Conservation (phyloP, 139 green algal species). For the Chlamydomonas sphaeroides region DNA sequence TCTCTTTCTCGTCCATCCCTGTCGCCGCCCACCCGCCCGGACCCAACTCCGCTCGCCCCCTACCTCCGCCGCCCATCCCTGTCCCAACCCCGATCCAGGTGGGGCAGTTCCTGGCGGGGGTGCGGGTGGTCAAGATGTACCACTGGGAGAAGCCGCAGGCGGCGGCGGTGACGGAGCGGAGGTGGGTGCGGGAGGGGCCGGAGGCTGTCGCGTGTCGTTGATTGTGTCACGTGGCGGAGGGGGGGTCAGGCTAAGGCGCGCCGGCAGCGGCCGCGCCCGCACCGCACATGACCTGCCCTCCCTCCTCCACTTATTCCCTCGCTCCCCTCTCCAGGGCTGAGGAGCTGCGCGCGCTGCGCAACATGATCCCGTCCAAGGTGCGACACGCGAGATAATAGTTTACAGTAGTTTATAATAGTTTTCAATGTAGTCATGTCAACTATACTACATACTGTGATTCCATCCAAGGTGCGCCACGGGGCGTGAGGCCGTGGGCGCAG, state of each 20-base stretch:
- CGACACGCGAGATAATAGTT: too few species aligned
- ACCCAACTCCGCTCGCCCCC: too few species aligned
- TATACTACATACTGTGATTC: too few species aligned
- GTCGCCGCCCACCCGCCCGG: too few species aligned
- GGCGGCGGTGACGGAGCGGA: background rate
- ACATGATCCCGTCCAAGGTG: conserved; percentile 42
- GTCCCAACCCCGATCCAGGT: background rate
- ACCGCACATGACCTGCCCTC: background rate
- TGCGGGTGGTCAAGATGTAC: conserved; percentile 45
- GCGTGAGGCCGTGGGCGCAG: background rate
- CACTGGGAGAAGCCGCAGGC: conserved; percentile 25
- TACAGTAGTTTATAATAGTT: too few species aligned
- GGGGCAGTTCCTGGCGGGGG: conserved; percentile 32
- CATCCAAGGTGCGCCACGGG: too few species aligned
- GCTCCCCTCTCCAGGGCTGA: background rate
- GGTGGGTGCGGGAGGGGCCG: background rate
- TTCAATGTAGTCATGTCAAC: too few species aligned
- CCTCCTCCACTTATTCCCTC: background rate
- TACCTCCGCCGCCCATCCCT: background rate
- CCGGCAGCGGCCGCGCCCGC: too few species aligned
- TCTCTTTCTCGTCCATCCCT: too few species aligned
- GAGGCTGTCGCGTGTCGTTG: background rate
- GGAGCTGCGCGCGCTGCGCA: conserved; percentile 25
- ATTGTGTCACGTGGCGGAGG: background rate
- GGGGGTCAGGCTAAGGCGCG: too few species aligned